Conservation (phyloP, 352 stramenopile species). For the Globisporangium ultimum region DNA sequence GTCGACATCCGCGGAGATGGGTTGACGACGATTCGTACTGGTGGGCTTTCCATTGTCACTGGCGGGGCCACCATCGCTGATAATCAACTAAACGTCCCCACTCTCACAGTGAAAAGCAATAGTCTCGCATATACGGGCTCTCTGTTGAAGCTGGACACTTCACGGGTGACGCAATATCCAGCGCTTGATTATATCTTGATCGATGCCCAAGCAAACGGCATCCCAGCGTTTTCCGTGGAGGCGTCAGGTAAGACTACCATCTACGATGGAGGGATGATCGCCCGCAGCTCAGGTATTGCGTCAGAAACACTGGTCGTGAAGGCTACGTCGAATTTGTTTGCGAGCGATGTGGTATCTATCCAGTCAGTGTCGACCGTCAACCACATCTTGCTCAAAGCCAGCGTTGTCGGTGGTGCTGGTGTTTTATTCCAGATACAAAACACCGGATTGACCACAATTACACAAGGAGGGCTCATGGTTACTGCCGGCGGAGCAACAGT, state of each 20-base stretch:
- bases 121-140: slow-evolving; percentile 23
- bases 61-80: slow-evolving; percentile 42
- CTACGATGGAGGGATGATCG: slow-evolving; percentile 33
- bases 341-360: slow-evolving; percentile 33
- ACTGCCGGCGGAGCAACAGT: slow-evolving; percentile 22
- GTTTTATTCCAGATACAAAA: slow-evolving; percentile 43
- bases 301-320: slow-evolving; percentile 30
- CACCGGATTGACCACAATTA: slow-evolving; percentile 46
- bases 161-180: slow-evolving; percentile 23
- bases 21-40: slow-evolving; percentile 40
- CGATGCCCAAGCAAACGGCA: slow-evolving; percentile 21
- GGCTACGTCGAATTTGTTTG: slow-evolving; percentile 22
- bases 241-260: slow-evolving; percentile 50
- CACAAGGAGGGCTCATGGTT: slow-evolving; percentile 37
- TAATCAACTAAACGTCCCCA: slow-evolving; percentile 12
- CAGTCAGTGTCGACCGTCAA: slow-evolving; percentile 24
- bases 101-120: slow-evolving; percentile 26
- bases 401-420: slow-evolving; percentile 9
- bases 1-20: slow-evolving; percentile 45
- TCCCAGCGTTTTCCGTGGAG: slow-evolving; percentile 37
- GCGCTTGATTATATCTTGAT: slow-evolving; percentile 37
- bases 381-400: slow-evolving; percentile 52
- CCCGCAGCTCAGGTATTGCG: slow-evolving; percentile 25
- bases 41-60: slow-evolving; percentile 30
- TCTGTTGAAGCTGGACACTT: slow-evolving; percentile 22